A percentile compares a stretch with the other conserved stretches of the same genome.
phyloP scores from a whole-genome alignment of 148 eudicot genomes.

The Nyssa sinensis region DNA sequence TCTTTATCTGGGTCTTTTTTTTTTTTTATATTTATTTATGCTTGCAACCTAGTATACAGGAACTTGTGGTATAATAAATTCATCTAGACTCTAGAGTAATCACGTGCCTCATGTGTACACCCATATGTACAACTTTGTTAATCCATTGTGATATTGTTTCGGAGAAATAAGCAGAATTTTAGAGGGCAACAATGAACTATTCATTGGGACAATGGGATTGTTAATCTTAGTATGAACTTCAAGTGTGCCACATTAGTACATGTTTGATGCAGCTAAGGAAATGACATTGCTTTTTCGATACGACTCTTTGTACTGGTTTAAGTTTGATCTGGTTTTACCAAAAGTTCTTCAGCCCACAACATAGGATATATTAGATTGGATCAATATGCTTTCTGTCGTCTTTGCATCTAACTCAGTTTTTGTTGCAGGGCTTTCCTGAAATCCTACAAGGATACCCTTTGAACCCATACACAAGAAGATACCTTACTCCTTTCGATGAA shows the following conservation, averaged over 20 bases:
- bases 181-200: neutral
- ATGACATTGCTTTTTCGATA: neutral
- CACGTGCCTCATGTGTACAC: neutral
- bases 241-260: neutral
- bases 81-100: no score
- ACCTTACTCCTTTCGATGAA: conserved; percentile 82
- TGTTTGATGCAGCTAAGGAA: neutral
- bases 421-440: conserved; percentile 67
- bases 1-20: no score
- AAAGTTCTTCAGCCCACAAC: neutral
- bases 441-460: conserved; percentile 55
- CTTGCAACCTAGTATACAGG: no score
- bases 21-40: no score
- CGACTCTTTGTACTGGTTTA: neutral
- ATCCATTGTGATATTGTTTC: no score
- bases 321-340: no score
- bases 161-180: neutral
- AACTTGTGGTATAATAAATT: no score
- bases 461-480: conserved; percentile 60
- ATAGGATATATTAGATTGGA: neutral
- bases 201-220: neutral
- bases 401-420: neutral
- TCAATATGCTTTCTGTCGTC: neutral
- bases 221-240: neutral
- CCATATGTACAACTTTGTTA: neutral